Base-by-base conservation (phyloP, 768 basidiomycete species). In the Boletales sp. region DNA sequence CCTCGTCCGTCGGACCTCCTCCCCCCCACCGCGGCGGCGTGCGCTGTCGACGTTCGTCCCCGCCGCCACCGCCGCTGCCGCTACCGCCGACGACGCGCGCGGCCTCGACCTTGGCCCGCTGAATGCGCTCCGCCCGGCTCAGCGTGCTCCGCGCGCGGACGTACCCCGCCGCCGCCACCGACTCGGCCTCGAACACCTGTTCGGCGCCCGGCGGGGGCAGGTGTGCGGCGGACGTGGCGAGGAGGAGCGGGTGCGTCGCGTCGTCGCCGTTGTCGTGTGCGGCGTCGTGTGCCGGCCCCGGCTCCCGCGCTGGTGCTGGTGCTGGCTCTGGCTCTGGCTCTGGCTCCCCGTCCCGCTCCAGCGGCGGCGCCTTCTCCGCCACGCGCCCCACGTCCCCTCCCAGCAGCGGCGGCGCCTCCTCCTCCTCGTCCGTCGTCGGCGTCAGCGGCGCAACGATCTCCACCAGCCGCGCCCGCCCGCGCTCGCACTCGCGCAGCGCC, bases 141-240 rank as follows among this genome's bases (percentile, higher is more conserved):
- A 91, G 59, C 67, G 76, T 87, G 15, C 84, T 80, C 54, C 80
- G 75, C 60, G 84, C 82, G 38, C 87, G 73, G 35, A 66, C 60
- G 55, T 78, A 21, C 21, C 21, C 21, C 21, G 21, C 21, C 21
- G 4, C 21, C 21, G 21, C 21, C 4, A 21, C 74, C 37, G 66
- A 56, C 5, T 88, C 86, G 2, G 80, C 81, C 61, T 91, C 90
- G 56, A 83, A 93, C n/a, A 93, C 87, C 61, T 90, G 87, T 60
- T 92, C 90, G 44, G 82, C 77, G 13, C 87, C 89, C 0, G 75
- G 79, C 8, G 79, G 75, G 2, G 84, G 84, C 5, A 21, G 21
- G 21, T 21, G 21, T 21, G 21, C 21, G 21, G 21, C 21, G 21
- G 80, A 77, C 7, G 80, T 65, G 4, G 75, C 66, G 10, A 78